Conservation (phyloP, 306 rosid genomes). For the Fagus sylvatica region DNA sequence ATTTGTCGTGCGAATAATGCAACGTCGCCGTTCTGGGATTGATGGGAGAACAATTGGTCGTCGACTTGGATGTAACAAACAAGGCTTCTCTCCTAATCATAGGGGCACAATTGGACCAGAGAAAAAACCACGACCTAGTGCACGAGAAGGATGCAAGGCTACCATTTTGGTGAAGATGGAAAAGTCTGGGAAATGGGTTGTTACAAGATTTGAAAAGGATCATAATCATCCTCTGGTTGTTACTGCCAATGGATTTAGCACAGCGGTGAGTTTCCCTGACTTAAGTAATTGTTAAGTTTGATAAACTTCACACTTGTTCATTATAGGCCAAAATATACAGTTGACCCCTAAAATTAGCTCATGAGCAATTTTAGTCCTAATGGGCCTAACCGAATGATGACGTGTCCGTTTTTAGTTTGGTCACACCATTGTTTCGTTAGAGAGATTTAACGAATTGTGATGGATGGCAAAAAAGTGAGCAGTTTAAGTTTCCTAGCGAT, state of each 20-base stretch:
- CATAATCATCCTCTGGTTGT: conserved; percentile 84
- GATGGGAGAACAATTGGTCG: conserved; percentile 96
- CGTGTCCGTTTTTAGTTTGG: too few species aligned
- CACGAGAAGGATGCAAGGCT: conserved; percentile 96
- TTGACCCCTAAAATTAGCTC: too few species aligned
- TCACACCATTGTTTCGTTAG: too few species aligned
- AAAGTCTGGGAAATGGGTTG: conserved; percentile 90
- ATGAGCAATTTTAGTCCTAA: too few species aligned
- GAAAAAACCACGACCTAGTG: conserved; percentile 74
- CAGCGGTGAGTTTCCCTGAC: conserved; percentile 57
- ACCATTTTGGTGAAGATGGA: conserved; percentile 91
- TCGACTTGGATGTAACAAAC: conserved; percentile 92
- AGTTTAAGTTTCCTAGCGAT: too few species aligned
- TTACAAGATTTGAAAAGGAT: conserved; percentile 78
- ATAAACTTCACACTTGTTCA: not conserved
- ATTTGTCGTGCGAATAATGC: conserved; percentile 81
- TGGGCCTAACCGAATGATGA: too few species aligned
- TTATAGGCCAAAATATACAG: not conserved
- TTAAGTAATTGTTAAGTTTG: not conserved
- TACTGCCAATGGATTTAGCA: conserved; percentile 71
- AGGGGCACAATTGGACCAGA: conserved; percentile 55
- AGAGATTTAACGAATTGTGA: too few species aligned
- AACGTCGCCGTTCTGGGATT: conserved; percentile 79
- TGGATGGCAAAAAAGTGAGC: too few species aligned
- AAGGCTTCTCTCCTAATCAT: conserved; percentile 81